Conservation (phyloP, 2,329 filamentous ascomycete species). For the Teratosphaeria epicoccoides region DNA sequence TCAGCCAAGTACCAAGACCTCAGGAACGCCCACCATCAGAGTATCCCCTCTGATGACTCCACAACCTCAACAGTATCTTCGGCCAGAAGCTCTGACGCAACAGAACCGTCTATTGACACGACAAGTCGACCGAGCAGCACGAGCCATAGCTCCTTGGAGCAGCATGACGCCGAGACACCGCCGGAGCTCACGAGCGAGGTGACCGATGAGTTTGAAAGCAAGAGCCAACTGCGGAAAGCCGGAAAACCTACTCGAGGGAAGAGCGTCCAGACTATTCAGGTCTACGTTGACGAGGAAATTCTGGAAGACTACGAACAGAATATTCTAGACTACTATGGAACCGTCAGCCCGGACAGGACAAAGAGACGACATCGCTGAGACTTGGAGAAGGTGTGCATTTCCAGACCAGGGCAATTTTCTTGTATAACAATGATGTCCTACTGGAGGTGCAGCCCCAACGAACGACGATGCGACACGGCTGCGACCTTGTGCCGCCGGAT, state of each 20-base stretch:
- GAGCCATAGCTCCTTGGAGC: not conserved
- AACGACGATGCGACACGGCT: too few relatives aligned
- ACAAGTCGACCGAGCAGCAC: not conserved
- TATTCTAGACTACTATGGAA: not conserved
- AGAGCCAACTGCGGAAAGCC: not conserved
- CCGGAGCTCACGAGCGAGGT: not conserved
- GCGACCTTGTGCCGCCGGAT: too few relatives aligned
- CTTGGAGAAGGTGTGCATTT: not conserved
- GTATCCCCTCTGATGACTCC: not conserved
- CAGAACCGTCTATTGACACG: not conserved
- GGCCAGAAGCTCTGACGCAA: not conserved
- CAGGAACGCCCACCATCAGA: not conserved
- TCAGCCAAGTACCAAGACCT: not conserved
- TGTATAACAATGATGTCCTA: too few relatives aligned
- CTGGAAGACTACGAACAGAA: conserved; percentile 7
- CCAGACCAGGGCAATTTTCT: too few relatives aligned
- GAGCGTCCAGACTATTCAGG: conserved; percentile 16
- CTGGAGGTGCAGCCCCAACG: too few relatives aligned
- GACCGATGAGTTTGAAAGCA: not conserved
- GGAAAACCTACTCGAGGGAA: conserved; percentile 2
- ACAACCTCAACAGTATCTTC: not conserved
- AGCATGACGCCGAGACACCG: not conserved
- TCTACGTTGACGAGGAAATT: conserved; percentile 16
- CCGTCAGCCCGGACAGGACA: not conserved
- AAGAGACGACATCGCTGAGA: not conserved